Evolutionary conservation across 2,329 filamentous ascomycete genomes (phyloP).

Genomic region (Aspergillus luchuensis): DNA sequence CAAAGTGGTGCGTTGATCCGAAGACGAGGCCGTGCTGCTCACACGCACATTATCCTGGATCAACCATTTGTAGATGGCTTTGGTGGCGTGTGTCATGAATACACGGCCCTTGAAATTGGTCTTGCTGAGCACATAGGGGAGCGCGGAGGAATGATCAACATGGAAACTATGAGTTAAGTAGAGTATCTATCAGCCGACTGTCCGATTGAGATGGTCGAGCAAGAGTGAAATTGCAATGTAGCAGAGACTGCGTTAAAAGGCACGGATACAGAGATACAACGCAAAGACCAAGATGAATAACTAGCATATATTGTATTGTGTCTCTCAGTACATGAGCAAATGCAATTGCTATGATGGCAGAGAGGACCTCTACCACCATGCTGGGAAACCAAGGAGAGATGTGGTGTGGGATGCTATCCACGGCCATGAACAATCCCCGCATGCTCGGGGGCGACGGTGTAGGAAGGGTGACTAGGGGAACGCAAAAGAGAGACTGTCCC

Average conservation of each 20-base stretch:
- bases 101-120: constrained; percentile 96
- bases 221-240: constrained; percentile 4
- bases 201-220: constrained; percentile 1
- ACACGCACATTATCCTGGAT: constrained; percentile 97
- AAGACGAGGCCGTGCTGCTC: constrained; percentile 66
- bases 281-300: constrained; percentile 24
- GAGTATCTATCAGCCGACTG: constrained; percentile 31
- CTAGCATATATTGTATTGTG: constrained; percentile 36
- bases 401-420: background rate
- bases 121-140: constrained; percentile 96
- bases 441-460: constrained; percentile 2
- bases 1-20: constrained; percentile 66
- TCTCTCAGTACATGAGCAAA: constrained; percentile 39
- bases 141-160: constrained; percentile 95
- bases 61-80: constrained; percentile 99
- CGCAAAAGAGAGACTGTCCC: constrained; percentile 25
- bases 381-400: background rate
- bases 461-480: constrained; percentile 15
- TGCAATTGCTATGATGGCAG: constrained; percentile 1
- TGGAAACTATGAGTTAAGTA: constrained; percentile 77
- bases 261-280: constrained; percentile 22
- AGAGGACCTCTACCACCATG: background rate
- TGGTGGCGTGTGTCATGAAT: constrained; percentile 99
- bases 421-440: background rate
- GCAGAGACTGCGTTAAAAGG: constrained; percentile 16